Base-by-base conservation (phyloP, 2,329 filamentous ascomycete species). In the Aspergillus neotritici region DNA sequence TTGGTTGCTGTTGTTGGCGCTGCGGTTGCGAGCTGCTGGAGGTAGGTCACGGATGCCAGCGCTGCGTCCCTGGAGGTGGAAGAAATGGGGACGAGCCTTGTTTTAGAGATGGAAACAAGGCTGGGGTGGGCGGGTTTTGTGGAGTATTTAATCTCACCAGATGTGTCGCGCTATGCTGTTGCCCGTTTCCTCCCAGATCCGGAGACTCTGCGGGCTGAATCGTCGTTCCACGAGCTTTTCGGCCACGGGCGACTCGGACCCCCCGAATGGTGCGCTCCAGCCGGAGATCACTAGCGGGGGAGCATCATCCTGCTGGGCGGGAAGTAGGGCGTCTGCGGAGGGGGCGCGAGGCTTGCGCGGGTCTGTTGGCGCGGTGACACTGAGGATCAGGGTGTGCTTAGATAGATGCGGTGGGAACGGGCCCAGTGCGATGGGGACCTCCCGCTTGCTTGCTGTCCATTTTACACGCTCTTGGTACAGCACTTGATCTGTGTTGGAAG, bases 81-180 rank as follows among this genome's bases (percentile, higher is more conserved):
- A 25, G 7, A 25, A 25, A 25, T 5, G 21, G 21, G 21, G 21
- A 9, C n/a, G n/a, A 25, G 21, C 21, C 21, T 25, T 25, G 21
- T 3, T 12, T n/a, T 15, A 42, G 21, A 37, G 30, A 58, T 49
- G 52, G 46, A 51, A 30, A 17, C 12, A 40, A 37, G 16, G n/a
- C n/a, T n/a, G n/a, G 37, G 28, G 15, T 25, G 30, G 33, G 4
- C 7, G 10, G 7, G 5, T 36, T 33, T 13, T 34, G 16, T 16
- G 15, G 13, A 28, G 15, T 9, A 48, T 16, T 29, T 14, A 31
- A 34, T 42, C 64, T 58, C 70, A 83, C 83, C 83, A 87, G 37
- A 86, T 72, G 66, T 87, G 83, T 33, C 82, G 71, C 5, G 83
- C 83, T 55, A 87, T 86, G 58, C 80, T 84, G 56, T 87, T 83